Evolutionary conservation across 345 rosid genomes (phyloP).

Genomic region (Eucalyptus marginata): DNA sequence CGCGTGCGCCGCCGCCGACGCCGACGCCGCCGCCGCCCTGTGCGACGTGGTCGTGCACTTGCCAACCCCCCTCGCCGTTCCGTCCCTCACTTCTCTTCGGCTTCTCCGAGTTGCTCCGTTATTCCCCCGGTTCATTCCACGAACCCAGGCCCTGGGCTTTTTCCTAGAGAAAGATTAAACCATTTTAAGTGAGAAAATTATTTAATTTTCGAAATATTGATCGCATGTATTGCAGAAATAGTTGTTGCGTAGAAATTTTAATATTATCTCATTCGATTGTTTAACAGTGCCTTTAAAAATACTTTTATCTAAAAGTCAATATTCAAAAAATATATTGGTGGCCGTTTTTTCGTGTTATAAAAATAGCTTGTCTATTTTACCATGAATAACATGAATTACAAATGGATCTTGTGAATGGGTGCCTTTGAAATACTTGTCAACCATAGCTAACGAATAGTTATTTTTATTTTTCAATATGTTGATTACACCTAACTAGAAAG

Average conservation of each 20-base stretch:
- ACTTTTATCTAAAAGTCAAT: neutral
- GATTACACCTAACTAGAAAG: neutral
- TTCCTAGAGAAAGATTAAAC: neutral
- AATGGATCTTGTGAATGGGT: neutral
- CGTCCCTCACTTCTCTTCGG: neutral
- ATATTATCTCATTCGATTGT: no score
- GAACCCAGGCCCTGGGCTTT: neutral
- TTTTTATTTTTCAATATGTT: neutral
- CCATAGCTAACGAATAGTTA: neutral
- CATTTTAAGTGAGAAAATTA: neutral
- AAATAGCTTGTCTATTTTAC: neutral
- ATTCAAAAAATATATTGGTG: neutral
- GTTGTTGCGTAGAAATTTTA: neutral
- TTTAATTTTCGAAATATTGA: neutral
- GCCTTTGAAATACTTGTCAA: neutral
- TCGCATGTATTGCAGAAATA: neutral
- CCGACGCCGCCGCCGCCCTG: no score
- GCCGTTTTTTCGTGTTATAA: neutral
- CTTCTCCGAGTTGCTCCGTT: neutral
- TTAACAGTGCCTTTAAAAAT: neutral
- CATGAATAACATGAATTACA: neutral
- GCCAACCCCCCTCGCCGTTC: no score
- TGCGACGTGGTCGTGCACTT: no score
- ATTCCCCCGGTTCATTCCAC: neutral
- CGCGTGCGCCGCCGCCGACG: no score